These are phyloP conservation scores for Fragaria vesca DNA, from an alignment of 306 rosid genomes.

Conservation along the genomic window DNA sequence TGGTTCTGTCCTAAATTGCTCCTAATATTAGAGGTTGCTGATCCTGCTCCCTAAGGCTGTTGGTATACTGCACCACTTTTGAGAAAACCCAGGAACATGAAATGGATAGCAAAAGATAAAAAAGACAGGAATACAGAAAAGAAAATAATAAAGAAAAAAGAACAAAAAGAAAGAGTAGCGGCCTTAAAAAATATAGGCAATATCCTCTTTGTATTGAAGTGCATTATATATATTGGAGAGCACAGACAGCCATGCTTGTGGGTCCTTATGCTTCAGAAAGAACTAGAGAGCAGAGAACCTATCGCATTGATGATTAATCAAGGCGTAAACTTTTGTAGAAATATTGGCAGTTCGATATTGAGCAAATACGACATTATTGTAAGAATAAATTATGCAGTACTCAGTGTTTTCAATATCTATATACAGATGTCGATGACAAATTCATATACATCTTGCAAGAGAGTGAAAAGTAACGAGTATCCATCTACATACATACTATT, in stretches of 20 bases:
- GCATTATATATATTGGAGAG: not conserved
- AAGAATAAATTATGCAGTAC: not conserved
- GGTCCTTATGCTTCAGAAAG: not conserved
- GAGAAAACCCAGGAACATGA: not conserved
- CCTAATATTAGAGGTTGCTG: not conserved
- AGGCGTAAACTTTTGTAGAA: not conserved
- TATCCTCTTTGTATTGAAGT: not conserved
- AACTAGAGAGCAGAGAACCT: not conserved
- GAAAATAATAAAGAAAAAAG: not conserved
- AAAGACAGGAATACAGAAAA: not conserved
- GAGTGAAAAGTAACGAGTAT: not conserved
- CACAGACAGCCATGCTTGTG: not conserved
- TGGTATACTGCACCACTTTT: not conserved
- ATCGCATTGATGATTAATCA: not conserved
- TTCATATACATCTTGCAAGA: not conserved
- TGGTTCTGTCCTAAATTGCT: not conserved
- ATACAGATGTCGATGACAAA: not conserved
- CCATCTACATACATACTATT: not conserved
- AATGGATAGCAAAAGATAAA: not conserved
- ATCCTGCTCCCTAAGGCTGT: not conserved
- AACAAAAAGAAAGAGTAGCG: not conserved
- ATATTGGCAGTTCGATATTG: not conserved
- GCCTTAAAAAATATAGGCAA: not conserved
- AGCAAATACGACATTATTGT: not conserved
- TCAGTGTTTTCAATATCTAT: not conserved